These are phyloP conservation scores for Calonectria fujianensis DNA, from an alignment of 2,329 filamentous ascomycete species.

Conservation along the genomic window DNA sequence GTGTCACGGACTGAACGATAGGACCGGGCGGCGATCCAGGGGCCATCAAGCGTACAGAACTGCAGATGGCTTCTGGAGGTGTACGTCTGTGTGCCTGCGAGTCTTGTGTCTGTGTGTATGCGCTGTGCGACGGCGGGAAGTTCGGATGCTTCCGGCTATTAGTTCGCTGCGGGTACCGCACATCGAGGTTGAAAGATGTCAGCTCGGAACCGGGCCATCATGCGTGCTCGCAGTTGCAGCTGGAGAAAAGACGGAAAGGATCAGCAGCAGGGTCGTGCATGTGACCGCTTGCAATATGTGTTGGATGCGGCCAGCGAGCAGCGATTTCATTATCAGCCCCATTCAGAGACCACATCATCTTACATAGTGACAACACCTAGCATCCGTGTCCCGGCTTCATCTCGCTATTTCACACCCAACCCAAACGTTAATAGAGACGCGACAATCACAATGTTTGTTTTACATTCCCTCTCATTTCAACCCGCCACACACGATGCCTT, in stretches of 20 bases:
- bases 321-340: not conserved
- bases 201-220: not conserved
- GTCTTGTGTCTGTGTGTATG: not conserved
- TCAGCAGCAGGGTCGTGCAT: constrained; percentile 13
- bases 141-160: constrained; percentile 24
- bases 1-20: constrained; percentile 22
- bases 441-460: not conserved
- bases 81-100: constrained; percentile 6
- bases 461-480: not conserved
- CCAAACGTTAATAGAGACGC: not conserved
- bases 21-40: constrained; percentile 24
- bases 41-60: not conserved
- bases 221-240: not conserved
- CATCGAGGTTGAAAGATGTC: constrained; percentile 12
- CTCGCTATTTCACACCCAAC: not conserved
- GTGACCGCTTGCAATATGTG: not conserved
- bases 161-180: not conserved
- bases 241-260: not conserved
- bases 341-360: not conserved
- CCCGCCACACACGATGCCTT: not conserved
- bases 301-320: not conserved
- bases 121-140: constrained; percentile 8
- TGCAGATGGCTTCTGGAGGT: not conserved
- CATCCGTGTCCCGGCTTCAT: not conserved
- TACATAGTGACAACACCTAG: not conserved